Percentiles rank a stretch among this genome's conserved stretches.
phyloP scores from a whole-genome alignment of 768 basidiomycete genomes.

The Holtermannia corniformis region DNA sequence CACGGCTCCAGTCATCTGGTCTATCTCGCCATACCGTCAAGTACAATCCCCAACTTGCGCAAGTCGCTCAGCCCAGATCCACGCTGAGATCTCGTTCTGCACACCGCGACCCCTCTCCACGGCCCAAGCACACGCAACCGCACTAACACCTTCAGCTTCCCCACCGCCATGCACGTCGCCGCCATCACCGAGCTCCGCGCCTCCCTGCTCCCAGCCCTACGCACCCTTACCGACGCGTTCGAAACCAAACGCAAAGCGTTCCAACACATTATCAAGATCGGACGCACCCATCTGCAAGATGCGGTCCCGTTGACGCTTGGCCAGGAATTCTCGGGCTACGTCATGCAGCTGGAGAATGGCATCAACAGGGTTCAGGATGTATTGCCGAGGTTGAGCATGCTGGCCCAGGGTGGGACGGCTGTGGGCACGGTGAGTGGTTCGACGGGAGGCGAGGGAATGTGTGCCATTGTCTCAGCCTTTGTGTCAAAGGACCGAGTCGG shows the following conservation, averaged over 20 bases:
- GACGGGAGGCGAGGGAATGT: too few relatives aligned
- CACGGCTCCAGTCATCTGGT: too few relatives aligned
- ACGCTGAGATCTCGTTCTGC: too few relatives aligned
- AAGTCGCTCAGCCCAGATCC: too few relatives aligned
- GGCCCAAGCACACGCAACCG: not conserved
- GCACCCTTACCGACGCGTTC: conserved; percentile 71
- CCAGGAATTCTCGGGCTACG: conserved; percentile 98
- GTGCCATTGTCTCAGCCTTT: too few relatives aligned
- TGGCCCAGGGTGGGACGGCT: conserved; percentile 97
- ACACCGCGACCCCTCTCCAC: too few relatives aligned
- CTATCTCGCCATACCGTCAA: too few relatives aligned
- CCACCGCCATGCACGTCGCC: conserved; percentile 97
- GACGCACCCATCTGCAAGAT: conserved; percentile 93
- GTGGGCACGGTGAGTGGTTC: conserved; percentile 74
- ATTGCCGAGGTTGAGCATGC: conserved; percentile 71
- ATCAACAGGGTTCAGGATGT: conserved; percentile 73
- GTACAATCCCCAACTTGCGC: too few relatives aligned
- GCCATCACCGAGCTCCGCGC: conserved; percentile 78
- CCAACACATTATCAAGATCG: conserved; percentile 92
- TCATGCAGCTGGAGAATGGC: conserved; percentile 83
- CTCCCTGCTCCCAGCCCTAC: conserved; percentile 73
- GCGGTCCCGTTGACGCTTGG: conserved; percentile 95
- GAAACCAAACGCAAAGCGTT: conserved; percentile 73
- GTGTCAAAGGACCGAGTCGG: too few relatives aligned
- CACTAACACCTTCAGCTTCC: conserved; percentile 57